Conservation (phyloP, 2,329 filamentous ascomycete species). For the Penicillium olsonii region DNA sequence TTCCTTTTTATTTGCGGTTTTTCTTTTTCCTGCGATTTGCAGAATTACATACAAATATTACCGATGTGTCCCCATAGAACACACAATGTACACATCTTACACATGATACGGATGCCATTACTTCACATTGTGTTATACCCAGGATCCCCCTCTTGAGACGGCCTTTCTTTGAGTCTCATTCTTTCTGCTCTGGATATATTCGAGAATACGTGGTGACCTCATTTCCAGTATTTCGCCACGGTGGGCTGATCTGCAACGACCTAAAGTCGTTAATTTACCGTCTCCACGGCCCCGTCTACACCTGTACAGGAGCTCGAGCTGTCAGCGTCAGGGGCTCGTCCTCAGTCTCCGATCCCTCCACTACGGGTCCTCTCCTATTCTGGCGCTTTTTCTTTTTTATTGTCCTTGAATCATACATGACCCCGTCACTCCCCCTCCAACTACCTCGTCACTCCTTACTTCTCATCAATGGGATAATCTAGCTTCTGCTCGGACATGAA, state of each 20-base stretch:
- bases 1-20: constrained; percentile 2
- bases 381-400: constrained; percentile 32
- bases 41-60: not conserved
- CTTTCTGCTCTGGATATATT: not conserved
- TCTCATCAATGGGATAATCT: constrained; percentile 29
- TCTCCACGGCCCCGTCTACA: constrained; percentile 25
- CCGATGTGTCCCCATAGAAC: not conserved
- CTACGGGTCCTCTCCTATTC: constrained; percentile 40
- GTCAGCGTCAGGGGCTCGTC: constrained; percentile 39
- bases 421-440: constrained; percentile 29
- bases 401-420: constrained; percentile 25
- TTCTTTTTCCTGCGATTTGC: not conserved
- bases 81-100: not conserved
- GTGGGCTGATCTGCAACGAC: constrained; percentile 29
- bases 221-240: constrained; percentile 6
- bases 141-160: not conserved
- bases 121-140: not conserved
- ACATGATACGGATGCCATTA: not conserved
- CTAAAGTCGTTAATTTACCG: constrained; percentile 30
- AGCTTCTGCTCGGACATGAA: constrained; percentile 33
- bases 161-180: not conserved
- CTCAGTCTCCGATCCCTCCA: constrained; percentile 30
- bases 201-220: constrained; percentile 1
- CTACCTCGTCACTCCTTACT: constrained; percentile 28
- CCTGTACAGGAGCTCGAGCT: constrained; percentile 34